These are phyloP conservation scores for Tuber brumale DNA, from an alignment of 495 filamentous ascomycete species.

Conservation along the genomic window DNA sequence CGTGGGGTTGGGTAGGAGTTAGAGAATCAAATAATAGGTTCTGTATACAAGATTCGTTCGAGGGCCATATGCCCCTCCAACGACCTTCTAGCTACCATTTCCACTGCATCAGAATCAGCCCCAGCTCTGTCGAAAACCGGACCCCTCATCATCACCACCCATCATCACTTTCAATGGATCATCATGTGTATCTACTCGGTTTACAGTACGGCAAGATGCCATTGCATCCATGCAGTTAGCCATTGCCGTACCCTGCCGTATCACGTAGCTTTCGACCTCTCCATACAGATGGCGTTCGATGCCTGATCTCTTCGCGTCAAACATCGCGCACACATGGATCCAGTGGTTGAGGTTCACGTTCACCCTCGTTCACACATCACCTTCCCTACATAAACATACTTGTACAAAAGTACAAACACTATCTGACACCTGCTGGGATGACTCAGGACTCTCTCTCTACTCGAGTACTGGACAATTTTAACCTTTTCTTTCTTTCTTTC, in stretches of 20 bases:
- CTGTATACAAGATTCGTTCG: neutral
- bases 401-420: neutral
- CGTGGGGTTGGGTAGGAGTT: neutral
- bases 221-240: conserved; percentile 3
- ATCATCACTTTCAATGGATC: neutral
- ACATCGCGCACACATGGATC: conserved; percentile 1
- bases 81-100: neutral
- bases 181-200: conserved; percentile 3
- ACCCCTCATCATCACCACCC: conserved; percentile 3
- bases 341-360: conserved; percentile 5
- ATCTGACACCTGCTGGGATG: neutral
- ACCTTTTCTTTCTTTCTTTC: neutral
- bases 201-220: neutral
- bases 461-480: neutral
- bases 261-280: neutral
- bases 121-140: neutral
- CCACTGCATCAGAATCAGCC: neutral
- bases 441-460: neutral
- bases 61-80: neutral
- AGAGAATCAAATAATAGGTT: neutral
- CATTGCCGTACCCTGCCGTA: neutral
- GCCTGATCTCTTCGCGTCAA: conserved; percentile 3
- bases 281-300: conserved; percentile 1
- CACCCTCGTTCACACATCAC: neutral
- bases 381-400: neutral